These are phyloP conservation scores for Fragaria vesca DNA, from an alignment of 306 rosid species.

Conservation along the genomic window DNA sequence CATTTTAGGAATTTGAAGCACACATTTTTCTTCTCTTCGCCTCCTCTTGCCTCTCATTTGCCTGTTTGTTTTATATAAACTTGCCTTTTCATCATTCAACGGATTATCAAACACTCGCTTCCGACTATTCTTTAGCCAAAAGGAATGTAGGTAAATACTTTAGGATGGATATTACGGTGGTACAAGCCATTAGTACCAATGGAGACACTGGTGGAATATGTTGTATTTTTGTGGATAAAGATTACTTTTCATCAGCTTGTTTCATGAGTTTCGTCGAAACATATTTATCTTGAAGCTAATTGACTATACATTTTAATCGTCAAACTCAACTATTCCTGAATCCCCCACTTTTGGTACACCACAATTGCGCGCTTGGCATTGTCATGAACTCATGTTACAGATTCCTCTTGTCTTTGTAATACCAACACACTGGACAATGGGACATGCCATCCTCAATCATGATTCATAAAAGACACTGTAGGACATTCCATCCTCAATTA, in stretches of 20 bases:
- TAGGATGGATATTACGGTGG: neutral
- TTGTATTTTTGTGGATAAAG: neutral
- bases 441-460: neutral
- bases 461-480: no score
- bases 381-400: neutral
- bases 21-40: constrained; percentile 14
- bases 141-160: constrained; percentile 1
- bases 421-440: neutral
- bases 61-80: neutral
- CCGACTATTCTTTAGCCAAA: neutral
- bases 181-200: neutral
- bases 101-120: neutral
- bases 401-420: neutral
- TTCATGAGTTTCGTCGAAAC: neutral
- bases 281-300: neutral
- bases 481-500: neutral
- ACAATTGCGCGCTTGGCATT: neutral
- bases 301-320: neutral
- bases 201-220: neutral
- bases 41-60: constrained; percentile 5
- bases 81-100: neutral
- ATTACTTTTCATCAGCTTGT: neutral
- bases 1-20: constrained; percentile 75
- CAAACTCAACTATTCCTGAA: neutral
- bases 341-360: neutral